Conservation (phyloP, 2,329 filamentous ascomycete species). For the Piedraia hortae region DNA sequence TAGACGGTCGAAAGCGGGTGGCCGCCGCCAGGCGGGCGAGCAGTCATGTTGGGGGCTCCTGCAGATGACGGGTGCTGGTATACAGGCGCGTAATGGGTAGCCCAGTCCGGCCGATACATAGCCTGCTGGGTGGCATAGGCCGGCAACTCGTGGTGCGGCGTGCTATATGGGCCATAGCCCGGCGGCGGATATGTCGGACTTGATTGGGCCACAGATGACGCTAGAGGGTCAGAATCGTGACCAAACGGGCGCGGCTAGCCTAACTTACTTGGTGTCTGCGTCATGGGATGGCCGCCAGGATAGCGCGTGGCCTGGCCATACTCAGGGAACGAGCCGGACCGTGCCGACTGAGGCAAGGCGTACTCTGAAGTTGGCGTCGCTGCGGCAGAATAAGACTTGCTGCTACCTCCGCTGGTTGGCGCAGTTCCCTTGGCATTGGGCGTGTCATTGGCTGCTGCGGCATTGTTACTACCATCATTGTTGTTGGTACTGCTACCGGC, state of each 20-base stretch:
- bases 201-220: conserved; percentile 84
- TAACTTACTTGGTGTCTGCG: conserved; percentile 98
- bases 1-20: conserved; percentile 53
- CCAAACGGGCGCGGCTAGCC: too few relatives aligned
- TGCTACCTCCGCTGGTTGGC: too few relatives aligned
- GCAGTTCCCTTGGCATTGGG: conserved; percentile 23
- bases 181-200: conserved; percentile 73
- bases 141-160: conserved; percentile 59
- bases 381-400: too few relatives aligned
- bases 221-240: conserved; percentile 99
- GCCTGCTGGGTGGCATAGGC: conserved; percentile 41
- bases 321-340: conserved; percentile 64
- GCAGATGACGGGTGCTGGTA: conserved; percentile 27
- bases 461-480: too few relatives aligned
- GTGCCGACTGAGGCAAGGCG: conserved; percentile 45
- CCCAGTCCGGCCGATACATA: conserved; percentile 47
- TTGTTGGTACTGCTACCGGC: too few relatives aligned
- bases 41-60: conserved; percentile 29
- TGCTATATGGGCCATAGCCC: conserved; percentile 74
- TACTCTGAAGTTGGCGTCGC: conserved; percentile 78
- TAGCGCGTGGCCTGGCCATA: conserved; percentile 51
- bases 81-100: conserved; percentile 26
- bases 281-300: conserved; percentile 66
- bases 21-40: conserved; percentile 28
- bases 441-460: conserved; percentile 27